These are phyloP conservation scores for Pyrus pyrifolia DNA, from an alignment of 306 rosid genomes.

Conservation along the genomic window DNA sequence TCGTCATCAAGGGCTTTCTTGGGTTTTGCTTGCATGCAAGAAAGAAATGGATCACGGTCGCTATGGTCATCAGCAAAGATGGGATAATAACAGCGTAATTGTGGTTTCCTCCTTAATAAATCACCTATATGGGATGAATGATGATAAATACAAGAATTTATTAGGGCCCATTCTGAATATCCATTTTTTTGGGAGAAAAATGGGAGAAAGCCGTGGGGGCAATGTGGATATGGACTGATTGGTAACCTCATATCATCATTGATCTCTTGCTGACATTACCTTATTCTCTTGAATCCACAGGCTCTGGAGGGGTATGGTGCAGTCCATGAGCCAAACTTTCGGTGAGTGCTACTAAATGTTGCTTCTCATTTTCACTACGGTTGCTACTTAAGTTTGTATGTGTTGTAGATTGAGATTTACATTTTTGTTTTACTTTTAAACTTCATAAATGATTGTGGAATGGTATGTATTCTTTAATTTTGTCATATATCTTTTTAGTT, in stretches of 20 bases:
- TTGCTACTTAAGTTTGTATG: not conserved
- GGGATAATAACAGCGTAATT: conserved; percentile 99
- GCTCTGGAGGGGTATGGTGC: conserved; percentile 96
- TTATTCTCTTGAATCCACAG: conserved; percentile 99
- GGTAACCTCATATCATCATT: conserved; percentile 84
- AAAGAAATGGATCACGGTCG: conserved; percentile 96
- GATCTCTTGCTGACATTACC: conserved; percentile 96
- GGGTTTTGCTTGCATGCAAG: conserved; percentile 45
- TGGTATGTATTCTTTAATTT: conserved; percentile 4
- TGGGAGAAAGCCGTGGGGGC: conserved; percentile 84
- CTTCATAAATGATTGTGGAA: not conserved
- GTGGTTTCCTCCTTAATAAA: conserved; percentile 99
- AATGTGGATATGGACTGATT: conserved; percentile 97
- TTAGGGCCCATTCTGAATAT: conserved; percentile 75
- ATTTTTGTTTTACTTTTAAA: not conserved
- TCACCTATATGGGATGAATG: conserved; percentile 97
- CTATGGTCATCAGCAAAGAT: conserved; percentile 94
- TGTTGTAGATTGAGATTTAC: not conserved
- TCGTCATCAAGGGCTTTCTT: conserved; percentile 28
- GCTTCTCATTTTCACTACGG: conserved; percentile 28
- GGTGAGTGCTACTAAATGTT: conserved; percentile 65
- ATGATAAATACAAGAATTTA: conserved; percentile 74
- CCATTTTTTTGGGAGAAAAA: conserved; percentile 60
- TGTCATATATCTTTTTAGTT: conserved; percentile 6
- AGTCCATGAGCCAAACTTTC: conserved; percentile 78